Evolutionary conservation across 768 basidiomycete genomes (phyloP).

Genomic region (Tylopilus sp.): DNA sequence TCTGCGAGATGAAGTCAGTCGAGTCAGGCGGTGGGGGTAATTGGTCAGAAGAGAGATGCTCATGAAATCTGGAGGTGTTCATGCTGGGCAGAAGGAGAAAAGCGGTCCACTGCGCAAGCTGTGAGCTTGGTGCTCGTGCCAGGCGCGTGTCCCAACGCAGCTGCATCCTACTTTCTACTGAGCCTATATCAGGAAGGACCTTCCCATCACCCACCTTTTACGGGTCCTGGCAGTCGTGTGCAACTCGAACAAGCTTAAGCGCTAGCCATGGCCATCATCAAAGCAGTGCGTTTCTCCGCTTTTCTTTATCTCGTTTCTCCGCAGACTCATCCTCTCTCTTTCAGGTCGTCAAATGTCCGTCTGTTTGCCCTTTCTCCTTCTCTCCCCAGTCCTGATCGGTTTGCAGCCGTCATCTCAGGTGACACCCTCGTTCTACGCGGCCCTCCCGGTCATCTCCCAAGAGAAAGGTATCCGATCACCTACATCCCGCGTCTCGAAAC

Average conservation of each 20-base stretch:
- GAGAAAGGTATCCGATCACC: conserved; percentile 67
- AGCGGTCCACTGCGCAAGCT: conserved; percentile 4
- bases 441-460: conserved; percentile 77
- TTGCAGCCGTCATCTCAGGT: conserved; percentile 80
- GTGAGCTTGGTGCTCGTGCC: conserved; percentile 4
- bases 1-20: conserved; percentile 36
- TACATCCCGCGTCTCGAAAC: not conserved
- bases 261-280: too few relatives aligned
- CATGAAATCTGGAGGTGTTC: conserved; percentile 29
- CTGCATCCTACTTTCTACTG: too few relatives aligned
- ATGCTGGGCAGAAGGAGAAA: conserved; percentile 14
- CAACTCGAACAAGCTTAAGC: too few relatives aligned
- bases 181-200: not conserved
- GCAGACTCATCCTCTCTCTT: too few relatives aligned
- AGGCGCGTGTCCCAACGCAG: not conserved
- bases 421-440: conserved; percentile 85
- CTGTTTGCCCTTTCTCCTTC: not conserved
- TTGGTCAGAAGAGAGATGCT: conserved; percentile 24
- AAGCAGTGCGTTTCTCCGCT: conserved; percentile 55
- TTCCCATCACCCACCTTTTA: not conserved
- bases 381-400: conserved; percentile 16
- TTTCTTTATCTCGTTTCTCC: not conserved
- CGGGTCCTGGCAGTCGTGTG: too few relatives aligned
- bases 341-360: conserved; percentile 62
- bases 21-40: not conserved